phyloP scores from a whole-genome alignment of 2,329 filamentous ascomycete species.

The Mariannaea sp. region DNA sequence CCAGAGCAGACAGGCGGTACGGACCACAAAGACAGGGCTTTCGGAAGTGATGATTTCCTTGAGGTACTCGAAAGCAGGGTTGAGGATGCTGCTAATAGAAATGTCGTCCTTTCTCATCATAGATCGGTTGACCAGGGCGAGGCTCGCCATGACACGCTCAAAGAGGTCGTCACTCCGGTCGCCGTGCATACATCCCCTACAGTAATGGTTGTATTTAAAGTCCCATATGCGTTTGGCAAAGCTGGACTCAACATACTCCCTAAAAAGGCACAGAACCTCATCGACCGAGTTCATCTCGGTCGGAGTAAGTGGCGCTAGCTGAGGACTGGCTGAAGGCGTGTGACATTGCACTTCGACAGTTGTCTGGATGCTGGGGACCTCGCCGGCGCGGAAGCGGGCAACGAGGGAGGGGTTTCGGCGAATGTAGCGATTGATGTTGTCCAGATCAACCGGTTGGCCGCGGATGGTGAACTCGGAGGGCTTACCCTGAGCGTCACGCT shows the following conservation, averaged over 20 bases:
- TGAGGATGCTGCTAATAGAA: slow-evolving; percentile 39
- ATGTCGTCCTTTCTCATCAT: slow-evolving; percentile 42
- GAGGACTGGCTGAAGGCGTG: slow-evolving; percentile 35
- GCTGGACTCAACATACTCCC: slow-evolving; percentile 39
- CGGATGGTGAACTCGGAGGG: slow-evolving; percentile 45
- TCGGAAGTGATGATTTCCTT: slow-evolving; percentile 42
- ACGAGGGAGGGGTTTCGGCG: slow-evolving; percentile 46
- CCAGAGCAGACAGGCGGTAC: slow-evolving; percentile 44
- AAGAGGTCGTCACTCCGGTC: slow-evolving; percentile 44
- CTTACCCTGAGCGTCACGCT: slow-evolving; percentile 43
- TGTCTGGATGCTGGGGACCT: slow-evolving; percentile 40
- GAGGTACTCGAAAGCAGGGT: slow-evolving; percentile 43
- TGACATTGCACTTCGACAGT: slow-evolving; percentile 41
- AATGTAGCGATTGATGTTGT: slow-evolving; percentile 48
- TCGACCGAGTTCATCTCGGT: slow-evolving; percentile 35
- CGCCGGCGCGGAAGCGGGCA: slow-evolving; percentile 39
- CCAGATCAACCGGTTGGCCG: slow-evolving; percentile 45
- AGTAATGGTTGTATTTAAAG: slow-evolving; percentile 40
- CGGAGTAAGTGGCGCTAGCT: slow-evolving; percentile 30
- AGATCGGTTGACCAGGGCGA: slow-evolving; percentile 42
- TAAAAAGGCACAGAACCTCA: slow-evolving; percentile 37
- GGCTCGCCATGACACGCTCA: slow-evolving; percentile 42
- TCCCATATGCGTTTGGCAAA: slow-evolving; percentile 38
- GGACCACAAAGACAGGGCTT: slow-evolving; percentile 41
- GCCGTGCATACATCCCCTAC: slow-evolving; percentile 28